These are phyloP conservation scores for Sequoiadendron giganteum DNA, from an alignment of 75 land plant genomes.

Conservation along the genomic window DNA sequence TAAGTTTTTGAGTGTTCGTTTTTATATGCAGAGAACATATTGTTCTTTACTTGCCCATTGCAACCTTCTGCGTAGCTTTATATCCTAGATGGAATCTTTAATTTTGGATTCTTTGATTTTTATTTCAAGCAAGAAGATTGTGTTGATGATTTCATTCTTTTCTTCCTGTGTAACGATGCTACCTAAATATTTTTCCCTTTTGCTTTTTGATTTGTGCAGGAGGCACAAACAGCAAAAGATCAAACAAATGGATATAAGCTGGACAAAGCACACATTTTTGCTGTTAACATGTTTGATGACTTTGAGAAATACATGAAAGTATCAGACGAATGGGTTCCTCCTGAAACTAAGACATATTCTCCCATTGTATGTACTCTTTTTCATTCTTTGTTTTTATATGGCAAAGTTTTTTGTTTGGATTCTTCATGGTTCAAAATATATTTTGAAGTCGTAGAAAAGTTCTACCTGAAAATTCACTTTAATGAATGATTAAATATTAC, in stretches of 20 bases:
- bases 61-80: neutral
- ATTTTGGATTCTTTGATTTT: neutral
- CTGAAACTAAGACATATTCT: constrained; percentile 68
- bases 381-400: neutral
- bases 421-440: neutral
- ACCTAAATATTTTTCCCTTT: neutral
- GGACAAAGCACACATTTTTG: constrained; percentile 85
- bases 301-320: constrained; percentile 91
- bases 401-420: neutral
- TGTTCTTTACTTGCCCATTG: neutral
- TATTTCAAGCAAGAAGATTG: neutral
- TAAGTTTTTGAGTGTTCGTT: neutral
- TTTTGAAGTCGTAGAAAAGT: neutral
- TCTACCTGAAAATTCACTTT: too few relatives aligned
- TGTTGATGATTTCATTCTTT: neutral
- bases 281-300: constrained; percentile 86
- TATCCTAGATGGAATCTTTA: neutral
- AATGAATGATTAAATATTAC: too few relatives aligned
- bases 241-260: constrained; percentile 86
- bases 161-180: neutral
- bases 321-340: constrained; percentile 81
- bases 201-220: constrained; percentile 35
- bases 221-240: constrained; percentile 90
- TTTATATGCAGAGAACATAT: neutral
- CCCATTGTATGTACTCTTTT: constrained; percentile 55